These are phyloP conservation scores for Ascochyta lentis DNA, from an alignment of 2,329 filamentous ascomycete genomes.

Conservation along the genomic window DNA sequence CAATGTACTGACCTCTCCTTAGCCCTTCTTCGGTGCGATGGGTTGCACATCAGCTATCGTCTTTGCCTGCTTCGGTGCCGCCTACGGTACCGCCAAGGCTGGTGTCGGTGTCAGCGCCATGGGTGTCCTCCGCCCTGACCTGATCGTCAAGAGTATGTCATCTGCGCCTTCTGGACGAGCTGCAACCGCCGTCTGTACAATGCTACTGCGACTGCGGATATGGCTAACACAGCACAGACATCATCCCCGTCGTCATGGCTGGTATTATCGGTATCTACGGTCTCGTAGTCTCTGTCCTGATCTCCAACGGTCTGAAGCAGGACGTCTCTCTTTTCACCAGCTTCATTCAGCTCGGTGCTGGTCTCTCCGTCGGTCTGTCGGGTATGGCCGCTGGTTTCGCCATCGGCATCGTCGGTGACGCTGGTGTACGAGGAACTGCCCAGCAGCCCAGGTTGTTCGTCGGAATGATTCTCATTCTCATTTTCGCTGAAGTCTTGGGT, in stretches of 20 bases:
- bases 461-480: slow-evolving; percentile 98
- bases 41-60: slow-evolving; percentile 94
- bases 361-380: slow-evolving; percentile 73
- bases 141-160: slow-evolving; percentile 97
- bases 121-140: slow-evolving; percentile 95
- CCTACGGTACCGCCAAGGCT: slow-evolving; percentile 98
- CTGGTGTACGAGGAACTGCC: slow-evolving; percentile 84
- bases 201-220: neutral
- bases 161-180: neutral
- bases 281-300: slow-evolving; percentile 61
- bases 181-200: neutral
- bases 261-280: slow-evolving; percentile 99
- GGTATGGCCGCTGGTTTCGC: slow-evolving; percentile 90
- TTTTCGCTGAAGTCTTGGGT: slow-evolving; percentile 99
- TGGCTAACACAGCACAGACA: slow-evolving; percentile 68
- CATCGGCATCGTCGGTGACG: slow-evolving; percentile 71
- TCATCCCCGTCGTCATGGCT: slow-evolving; percentile 99
- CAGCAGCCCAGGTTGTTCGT: slow-evolving; percentile 89
- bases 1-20: slow-evolving; percentile 34
- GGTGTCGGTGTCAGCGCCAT: slow-evolving; percentile 98
- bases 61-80: slow-evolving; percentile 95
- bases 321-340: slow-evolving; percentile 56
- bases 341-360: slow-evolving; percentile 62
- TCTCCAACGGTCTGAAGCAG: slow-evolving; percentile 60
- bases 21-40: slow-evolving; percentile 97